Evolutionary conservation across 139 green algal genomes (phyloP), one percentile per base, ranked within the genome.

Genomic region (Mesostigma viride): DNA sequence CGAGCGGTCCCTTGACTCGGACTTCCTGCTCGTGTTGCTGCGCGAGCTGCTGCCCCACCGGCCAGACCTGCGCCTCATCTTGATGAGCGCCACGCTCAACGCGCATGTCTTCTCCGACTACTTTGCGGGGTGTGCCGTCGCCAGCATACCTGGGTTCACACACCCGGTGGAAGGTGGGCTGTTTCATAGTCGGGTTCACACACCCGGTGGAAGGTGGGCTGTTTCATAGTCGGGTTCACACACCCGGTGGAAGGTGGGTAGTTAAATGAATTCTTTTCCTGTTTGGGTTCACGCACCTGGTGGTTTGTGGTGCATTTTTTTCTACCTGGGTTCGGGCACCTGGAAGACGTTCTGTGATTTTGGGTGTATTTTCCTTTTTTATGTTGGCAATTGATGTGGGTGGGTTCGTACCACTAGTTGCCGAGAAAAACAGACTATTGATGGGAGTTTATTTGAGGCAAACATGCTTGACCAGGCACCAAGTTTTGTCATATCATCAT

Each of bases 1-100:
- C 69, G 86, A 91, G 67, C 77, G 86, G 57, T 61, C 64, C 34
- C 34, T 76, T 3, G 65, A 72, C 31, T 72, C 89, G 0, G 79
- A 85, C 34, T 84, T 85, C 31, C 58, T 85, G 0, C 65, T 85
- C 26, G 58, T 84, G 24, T 76, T 96, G 62, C 68, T 85, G 26
- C 48, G 78, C 3, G 73, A 79, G 26, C 30, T 85, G 20, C 56
- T 85, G 59, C 68, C 78, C 14, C 46, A 45, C 3, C 40, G 75
- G 6, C 70, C 67, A 20, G 61, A 77, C 35, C 58, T 85, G 31
- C 67, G 61, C 20, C 65, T 83, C 31, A 71, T 83, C 14, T 83
- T 96, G 33, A 96, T 96, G 89, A 83, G 62, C 6, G 89, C 89
- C 31, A 96, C 89, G 1, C 85, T 95, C 30, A 77, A 72, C 22